A percentile compares a stretch with the other conserved stretches of the same genome.
phyloP scores from a whole-genome alignment of 1,139 yeast species.

The Barnettozyma hawaiiensis region DNA sequence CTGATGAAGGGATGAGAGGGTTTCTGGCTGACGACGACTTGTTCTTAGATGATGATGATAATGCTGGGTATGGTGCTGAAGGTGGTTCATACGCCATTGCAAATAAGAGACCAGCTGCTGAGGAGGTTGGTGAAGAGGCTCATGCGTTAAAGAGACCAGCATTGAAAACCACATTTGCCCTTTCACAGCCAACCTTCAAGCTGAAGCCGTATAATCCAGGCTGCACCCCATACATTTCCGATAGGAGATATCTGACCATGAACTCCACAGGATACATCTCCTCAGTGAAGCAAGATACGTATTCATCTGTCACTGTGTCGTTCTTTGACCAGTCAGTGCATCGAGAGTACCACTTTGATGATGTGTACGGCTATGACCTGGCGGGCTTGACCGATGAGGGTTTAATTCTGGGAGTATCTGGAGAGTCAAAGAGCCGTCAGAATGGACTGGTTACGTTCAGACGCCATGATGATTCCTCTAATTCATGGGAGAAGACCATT shows the following conservation, averaged over 20 bases:
- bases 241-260: conserved; percentile 74
- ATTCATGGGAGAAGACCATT: conserved; percentile 37
- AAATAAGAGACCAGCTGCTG: conserved; percentile 18
- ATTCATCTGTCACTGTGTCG: conserved; percentile 73
- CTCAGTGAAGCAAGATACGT: conserved; percentile 57
- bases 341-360: conserved; percentile 84
- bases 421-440: conserved; percentile 19
- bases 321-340: conserved; percentile 80
- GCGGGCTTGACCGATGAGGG: conserved; percentile 71
- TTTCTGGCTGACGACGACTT: conserved; percentile 29
- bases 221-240: conserved; percentile 72
- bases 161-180: conserved; percentile 1
- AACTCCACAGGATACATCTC: conserved; percentile 80
- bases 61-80: conserved; percentile 35
- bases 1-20: conserved; percentile 16
- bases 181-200: conserved; percentile 13
- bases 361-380: conserved; percentile 61
- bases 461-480: conserved; percentile 34
- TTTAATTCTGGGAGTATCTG: conserved; percentile 53
- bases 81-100: conserved; percentile 29
- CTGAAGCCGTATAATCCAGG: conserved; percentile 56
- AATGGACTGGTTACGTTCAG: conserved; percentile 36
- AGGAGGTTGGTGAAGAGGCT: conserved; percentile 13
- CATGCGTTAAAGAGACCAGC: neutral
- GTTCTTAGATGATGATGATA: conserved; percentile 54